Conservation (phyloP, 805 yeast genomes). For the Wickerhamiella vanderwaltii region DNA sequence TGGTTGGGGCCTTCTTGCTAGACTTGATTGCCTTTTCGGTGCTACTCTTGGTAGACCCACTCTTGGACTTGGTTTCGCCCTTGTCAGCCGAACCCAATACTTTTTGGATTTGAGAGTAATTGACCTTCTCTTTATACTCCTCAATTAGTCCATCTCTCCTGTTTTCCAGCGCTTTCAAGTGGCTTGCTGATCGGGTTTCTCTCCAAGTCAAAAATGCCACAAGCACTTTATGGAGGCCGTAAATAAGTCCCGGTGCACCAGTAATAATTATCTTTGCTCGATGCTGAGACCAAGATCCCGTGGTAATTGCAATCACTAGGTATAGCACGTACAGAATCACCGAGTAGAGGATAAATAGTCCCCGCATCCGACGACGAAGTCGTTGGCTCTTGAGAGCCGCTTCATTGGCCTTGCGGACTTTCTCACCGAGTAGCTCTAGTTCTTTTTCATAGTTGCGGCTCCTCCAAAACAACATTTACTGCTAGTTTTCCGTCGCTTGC, state of each 20-base stretch:
- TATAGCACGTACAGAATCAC: conserved; percentile 22
- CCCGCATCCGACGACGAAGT: conserved; percentile 23
- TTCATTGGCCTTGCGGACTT: conserved; percentile 17
- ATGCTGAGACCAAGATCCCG: background rate
- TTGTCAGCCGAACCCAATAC: conserved; percentile 56
- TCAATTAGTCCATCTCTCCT: conserved; percentile 46
- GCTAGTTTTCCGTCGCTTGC: no score
- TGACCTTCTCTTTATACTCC: conserved; percentile 57
- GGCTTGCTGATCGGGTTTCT: conserved; percentile 19
- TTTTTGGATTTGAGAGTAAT: conserved; percentile 64
- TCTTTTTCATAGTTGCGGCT: conserved; percentile 26
- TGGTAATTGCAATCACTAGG: conserved; percentile 15
- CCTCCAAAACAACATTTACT: conserved; percentile 13
- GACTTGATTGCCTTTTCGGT: background rate
- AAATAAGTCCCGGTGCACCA: conserved; percentile 17
- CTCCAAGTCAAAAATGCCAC: conserved; percentile 19
- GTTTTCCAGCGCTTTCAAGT: conserved; percentile 30
- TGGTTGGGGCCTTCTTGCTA: background rate
- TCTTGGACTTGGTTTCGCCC: background rate
- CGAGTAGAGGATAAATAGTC: conserved; percentile 26
- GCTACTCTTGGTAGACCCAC: background rate
- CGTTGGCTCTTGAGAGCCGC: conserved; percentile 16
- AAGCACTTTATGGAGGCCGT: conserved; percentile 14
- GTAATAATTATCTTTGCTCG: background rate
- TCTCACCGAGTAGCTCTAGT: conserved; percentile 24